phyloP scores from a whole-genome alignment of 148 eudicot species.

The Limonium bicolor region DNA sequence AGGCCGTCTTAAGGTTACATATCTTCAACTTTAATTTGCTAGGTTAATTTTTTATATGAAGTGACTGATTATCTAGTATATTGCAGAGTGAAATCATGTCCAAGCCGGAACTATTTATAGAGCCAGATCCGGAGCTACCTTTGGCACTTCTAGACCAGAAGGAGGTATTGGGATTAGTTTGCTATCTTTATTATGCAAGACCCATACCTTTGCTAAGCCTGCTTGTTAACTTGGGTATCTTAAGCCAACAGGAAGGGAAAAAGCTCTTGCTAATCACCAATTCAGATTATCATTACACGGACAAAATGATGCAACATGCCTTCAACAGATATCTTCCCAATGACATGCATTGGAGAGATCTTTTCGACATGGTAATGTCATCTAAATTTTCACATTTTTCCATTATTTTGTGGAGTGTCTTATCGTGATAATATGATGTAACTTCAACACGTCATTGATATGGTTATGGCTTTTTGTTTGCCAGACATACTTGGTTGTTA shows the following conservation, averaged over 20 bases:
- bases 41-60: background rate
- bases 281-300: constrained; percentile 79
- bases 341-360: constrained; percentile 88
- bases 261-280: constrained; percentile 85
- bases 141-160: constrained; percentile 91
- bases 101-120: constrained; percentile 86
- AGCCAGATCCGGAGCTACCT: constrained; percentile 96
- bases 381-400: too few relatives aligned
- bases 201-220: background rate
- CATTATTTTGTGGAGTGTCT: too few relatives aligned
- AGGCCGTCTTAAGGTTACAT: constrained; percentile 83
- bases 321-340: constrained; percentile 92
- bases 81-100: constrained; percentile 97
- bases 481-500: too few relatives aligned
- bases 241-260: constrained; percentile 99
- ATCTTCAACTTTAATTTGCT: background rate
- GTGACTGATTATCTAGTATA: too few relatives aligned
- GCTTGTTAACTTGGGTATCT: constrained; percentile 5
- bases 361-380: constrained; percentile 79
- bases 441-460: too few relatives aligned
- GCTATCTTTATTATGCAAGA: background rate
- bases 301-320: constrained; percentile 98
- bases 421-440: too few relatives aligned
- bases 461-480: too few relatives aligned
- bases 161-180: constrained; percentile 38